Conservation (phyloP, 495 filamentous ascomycete genomes). For the Usnea hakonensis region DNA sequence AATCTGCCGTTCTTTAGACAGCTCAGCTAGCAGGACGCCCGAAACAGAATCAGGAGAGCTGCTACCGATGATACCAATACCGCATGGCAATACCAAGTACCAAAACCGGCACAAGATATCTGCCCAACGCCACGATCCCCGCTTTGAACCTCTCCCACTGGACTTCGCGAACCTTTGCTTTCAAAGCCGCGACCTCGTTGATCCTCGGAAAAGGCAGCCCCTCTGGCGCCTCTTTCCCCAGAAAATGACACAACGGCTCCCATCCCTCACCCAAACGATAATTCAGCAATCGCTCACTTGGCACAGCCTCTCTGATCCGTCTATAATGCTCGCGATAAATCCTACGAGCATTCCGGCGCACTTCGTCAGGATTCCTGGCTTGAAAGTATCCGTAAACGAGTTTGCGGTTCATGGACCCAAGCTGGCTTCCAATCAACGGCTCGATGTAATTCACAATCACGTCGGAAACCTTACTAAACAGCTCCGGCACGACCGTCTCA, state of each 20-base stretch:
- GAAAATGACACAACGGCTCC: slow-evolving; percentile 39
- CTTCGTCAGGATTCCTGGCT: neutral
- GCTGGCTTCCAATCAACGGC: neutral
- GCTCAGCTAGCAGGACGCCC: neutral
- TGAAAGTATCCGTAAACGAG: neutral
- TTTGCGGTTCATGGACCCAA: neutral
- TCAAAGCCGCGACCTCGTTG: slow-evolving; percentile 3
- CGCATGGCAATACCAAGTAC: neutral
- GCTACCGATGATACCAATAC: neutral
- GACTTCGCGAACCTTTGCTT: neutral
- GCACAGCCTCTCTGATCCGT: slow-evolving; percentile 28
- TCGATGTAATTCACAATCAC: neutral
- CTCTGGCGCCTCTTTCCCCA: slow-evolving; percentile 37
- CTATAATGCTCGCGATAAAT: neutral
- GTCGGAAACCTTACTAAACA: neutral
- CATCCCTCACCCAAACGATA: slow-evolving; percentile 39
- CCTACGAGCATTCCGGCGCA: neutral
- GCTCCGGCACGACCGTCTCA: neutral
- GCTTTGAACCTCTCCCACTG: neutral
- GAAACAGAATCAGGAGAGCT: neutral
- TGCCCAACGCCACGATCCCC: neutral
- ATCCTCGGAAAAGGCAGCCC: slow-evolving; percentile 10
- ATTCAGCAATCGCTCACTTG: slow-evolving; percentile 31
- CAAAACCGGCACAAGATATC: neutral
- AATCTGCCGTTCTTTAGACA: neutral